A percentile compares a stretch with the other conserved stretches of the same genome.
phyloP scores from a whole-genome alignment of 2,329 filamentous ascomycete genomes.

The Onygenales sp. region DNA sequence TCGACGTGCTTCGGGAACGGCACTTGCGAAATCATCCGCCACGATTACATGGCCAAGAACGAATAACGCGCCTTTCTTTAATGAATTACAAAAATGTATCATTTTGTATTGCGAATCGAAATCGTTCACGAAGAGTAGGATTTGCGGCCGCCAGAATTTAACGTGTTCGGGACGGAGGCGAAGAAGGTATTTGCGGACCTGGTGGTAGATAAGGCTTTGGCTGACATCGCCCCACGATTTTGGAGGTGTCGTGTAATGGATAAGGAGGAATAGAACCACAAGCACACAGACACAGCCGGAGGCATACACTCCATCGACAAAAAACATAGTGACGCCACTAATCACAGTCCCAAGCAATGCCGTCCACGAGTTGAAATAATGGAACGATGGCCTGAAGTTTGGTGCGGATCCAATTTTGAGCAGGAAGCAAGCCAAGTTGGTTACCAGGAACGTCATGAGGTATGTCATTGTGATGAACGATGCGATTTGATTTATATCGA shows the following conservation, averaged over 20 bases:
- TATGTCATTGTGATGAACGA: constrained; percentile 88
- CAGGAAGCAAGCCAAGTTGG: constrained; percentile 78
- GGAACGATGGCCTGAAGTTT: constrained; percentile 80
- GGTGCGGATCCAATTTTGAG: constrained; percentile 80
- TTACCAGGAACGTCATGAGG: constrained; percentile 84
- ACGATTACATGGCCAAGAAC: constrained; percentile 84
- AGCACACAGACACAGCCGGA: constrained; percentile 64
- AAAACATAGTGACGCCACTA: constrained; percentile 78
- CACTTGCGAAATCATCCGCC: constrained; percentile 67
- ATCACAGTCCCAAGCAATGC: constrained; percentile 65
- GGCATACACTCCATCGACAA: constrained; percentile 75
- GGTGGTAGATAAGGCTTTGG: constrained; percentile 78
- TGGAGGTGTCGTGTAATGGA: constrained; percentile 75
- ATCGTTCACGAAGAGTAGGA: constrained; percentile 74
- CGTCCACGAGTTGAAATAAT: constrained; percentile 81
- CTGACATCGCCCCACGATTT: constrained; percentile 88
- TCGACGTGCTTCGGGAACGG: constrained; percentile 69
- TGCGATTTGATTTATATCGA: constrained; percentile 79
- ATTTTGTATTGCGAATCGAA: constrained; percentile 71
- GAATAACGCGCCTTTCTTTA: constrained; percentile 81
- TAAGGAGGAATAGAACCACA: constrained; percentile 68
- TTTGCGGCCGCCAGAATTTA: constrained; percentile 87
- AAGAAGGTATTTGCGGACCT: constrained; percentile 78
- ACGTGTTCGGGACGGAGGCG: constrained; percentile 80
- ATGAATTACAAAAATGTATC: constrained; percentile 82